These are phyloP conservation scores for Globisporangium spiculum DNA, from an alignment of 352 stramenopile species.

Conservation along the genomic window DNA sequence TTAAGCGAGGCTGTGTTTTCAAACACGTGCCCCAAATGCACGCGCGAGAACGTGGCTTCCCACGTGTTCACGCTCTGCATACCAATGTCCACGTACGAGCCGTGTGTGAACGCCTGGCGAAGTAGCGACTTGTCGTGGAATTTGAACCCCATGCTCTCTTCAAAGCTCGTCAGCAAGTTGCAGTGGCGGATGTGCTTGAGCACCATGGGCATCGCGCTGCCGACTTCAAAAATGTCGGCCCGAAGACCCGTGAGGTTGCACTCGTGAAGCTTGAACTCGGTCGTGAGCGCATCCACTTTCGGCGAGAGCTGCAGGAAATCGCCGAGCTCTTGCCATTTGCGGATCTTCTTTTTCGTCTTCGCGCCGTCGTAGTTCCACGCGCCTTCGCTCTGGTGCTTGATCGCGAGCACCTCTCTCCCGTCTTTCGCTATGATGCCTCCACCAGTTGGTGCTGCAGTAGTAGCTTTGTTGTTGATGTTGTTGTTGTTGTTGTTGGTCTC, in stretches of 20 bases:
- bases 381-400: slow-evolving; percentile 52
- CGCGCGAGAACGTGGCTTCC: slow-evolving; percentile 69
- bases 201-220: slow-evolving; percentile 81
- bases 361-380: slow-evolving; percentile 69
- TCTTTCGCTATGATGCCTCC: slow-evolving; percentile 33
- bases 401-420: slow-evolving; percentile 22
- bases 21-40: slow-evolving; percentile 73
- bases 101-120: slow-evolving; percentile 82
- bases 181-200: slow-evolving; percentile 83
- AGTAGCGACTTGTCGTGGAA: slow-evolving; percentile 79
- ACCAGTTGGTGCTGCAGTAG: background rate
- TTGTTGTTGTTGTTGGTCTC: slow-evolving; percentile 5
- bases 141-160: slow-evolving; percentile 48
- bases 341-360: slow-evolving; percentile 52
- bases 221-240: slow-evolving; percentile 79
- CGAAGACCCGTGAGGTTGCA: slow-evolving; percentile 77
- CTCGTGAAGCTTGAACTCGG: slow-evolving; percentile 41
- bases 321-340: slow-evolving; percentile 61
- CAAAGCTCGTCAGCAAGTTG: slow-evolving; percentile 63
- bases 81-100: slow-evolving; percentile 78
- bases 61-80: slow-evolving; percentile 86
- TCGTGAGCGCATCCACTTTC: slow-evolving; percentile 37
- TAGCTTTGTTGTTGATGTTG: background rate
- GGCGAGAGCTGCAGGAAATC: slow-evolving; percentile 68
- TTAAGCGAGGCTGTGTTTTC: slow-evolving; percentile 60